Conservation (phyloP, 805 yeast species). For the Sporopachydermia quercuum region DNA sequence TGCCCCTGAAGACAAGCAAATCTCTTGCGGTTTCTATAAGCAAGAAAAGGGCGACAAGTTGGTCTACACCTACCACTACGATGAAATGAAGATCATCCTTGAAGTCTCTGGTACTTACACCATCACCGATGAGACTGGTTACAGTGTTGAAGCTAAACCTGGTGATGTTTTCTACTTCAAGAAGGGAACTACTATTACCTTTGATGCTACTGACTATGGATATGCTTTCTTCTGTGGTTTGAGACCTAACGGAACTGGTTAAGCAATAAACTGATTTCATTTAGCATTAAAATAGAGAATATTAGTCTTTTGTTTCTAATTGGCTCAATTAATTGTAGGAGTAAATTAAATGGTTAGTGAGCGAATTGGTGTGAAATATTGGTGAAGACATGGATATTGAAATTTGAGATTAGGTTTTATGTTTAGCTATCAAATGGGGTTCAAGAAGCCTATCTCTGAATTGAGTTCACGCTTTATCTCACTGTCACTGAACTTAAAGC, state of each 20-base stretch:
- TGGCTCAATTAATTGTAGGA: too few relatives aligned
- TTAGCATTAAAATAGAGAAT: too few relatives aligned
- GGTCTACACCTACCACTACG: slow-evolving; percentile 51
- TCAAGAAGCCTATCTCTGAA: too few relatives aligned
- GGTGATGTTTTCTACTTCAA: slow-evolving; percentile 58
- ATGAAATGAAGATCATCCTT: slow-evolving; percentile 55
- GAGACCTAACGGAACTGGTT: slow-evolving; percentile 15
- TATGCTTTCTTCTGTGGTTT: slow-evolving; percentile 48
- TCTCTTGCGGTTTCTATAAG: slow-evolving; percentile 53
- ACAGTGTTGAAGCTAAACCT: slow-evolving; percentile 37
- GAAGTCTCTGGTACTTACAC: slow-evolving; percentile 55
- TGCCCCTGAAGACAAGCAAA: slow-evolving; percentile 43
- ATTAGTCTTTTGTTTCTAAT: too few relatives aligned
- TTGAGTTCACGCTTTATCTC: too few relatives aligned
- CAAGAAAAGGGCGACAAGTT: slow-evolving; percentile 56
- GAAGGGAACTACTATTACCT: slow-evolving; percentile 54
- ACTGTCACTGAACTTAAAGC: too few relatives aligned
- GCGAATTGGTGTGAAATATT: too few relatives aligned
- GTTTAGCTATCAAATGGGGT: too few relatives aligned
- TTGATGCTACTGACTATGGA: slow-evolving; percentile 47
- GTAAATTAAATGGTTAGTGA: too few relatives aligned
- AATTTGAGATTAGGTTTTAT: too few relatives aligned
- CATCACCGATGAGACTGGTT: slow-evolving; percentile 50
- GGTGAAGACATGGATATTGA: too few relatives aligned
- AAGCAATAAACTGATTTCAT: background rate